These are phyloP conservation scores for Bondarzewia mesenterica DNA, from an alignment of 1,284 basidiomycete species.

Conservation along the genomic window DNA sequence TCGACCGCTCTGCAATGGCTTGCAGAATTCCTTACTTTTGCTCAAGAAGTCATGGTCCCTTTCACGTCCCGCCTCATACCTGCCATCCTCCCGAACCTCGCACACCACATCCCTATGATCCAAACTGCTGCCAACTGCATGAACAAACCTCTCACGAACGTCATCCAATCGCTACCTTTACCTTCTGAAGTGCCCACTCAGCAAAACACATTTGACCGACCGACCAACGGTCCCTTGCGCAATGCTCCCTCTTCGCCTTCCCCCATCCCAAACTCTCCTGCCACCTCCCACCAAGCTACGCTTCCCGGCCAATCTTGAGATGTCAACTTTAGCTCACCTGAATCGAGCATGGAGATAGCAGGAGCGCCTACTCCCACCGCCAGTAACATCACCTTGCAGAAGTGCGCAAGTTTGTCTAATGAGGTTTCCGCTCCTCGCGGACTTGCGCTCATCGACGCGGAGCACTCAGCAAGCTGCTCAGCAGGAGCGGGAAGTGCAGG, in stretches of 20 bases:
- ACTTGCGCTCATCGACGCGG: conserved; percentile 17
- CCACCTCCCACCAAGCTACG: conserved; percentile 40
- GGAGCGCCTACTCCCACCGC: conserved; percentile 13
- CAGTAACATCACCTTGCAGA: conserved; percentile 15
- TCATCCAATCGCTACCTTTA: conserved; percentile 80
- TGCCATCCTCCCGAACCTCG: conserved; percentile 89
- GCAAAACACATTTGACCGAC: conserved; percentile 25
- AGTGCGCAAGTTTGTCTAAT: conserved; percentile 9
- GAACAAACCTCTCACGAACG: conserved; percentile 78
- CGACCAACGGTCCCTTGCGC: conserved; percentile 25
- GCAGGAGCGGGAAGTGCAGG: conserved; percentile 32
- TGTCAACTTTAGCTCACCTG: conserved; percentile 8
- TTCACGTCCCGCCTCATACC: conserved; percentile 92
- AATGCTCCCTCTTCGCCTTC: conserved; percentile 42
- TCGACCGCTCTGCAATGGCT: conserved; percentile 89
- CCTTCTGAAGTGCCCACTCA: conserved; percentile 44
- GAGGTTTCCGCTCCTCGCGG: conserved; percentile 4
- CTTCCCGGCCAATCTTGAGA: conserved; percentile 6
- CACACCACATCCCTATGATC: conserved; percentile 86
- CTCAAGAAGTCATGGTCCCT: conserved; percentile 87
- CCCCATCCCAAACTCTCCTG: conserved; percentile 28
- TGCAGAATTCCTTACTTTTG: conserved; percentile 83
- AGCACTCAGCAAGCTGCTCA: conserved; percentile 22
- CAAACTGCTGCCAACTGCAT: conserved; percentile 82
- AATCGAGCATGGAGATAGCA: conserved; percentile 14